A percentile compares a stretch with the other conserved stretches of the same genome.
Conservation (phyloP, 345 rosid genomes). For the Boechera divaricarpa region DNA sequence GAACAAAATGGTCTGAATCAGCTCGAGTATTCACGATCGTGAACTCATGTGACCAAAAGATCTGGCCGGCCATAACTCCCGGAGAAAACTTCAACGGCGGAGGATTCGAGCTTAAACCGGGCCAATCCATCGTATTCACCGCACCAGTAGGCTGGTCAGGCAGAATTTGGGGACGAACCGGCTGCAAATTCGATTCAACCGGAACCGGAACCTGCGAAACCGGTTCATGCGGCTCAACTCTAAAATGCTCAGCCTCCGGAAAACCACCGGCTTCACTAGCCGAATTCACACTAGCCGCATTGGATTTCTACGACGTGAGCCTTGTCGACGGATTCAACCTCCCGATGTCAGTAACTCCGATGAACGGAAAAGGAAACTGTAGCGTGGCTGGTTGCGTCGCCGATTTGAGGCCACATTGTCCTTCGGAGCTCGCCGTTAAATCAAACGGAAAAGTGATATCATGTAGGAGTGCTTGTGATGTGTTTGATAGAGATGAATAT, state of each 20-base stretch:
- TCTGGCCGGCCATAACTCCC: slow-evolving; percentile 82
- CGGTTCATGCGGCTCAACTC: slow-evolving; percentile 68
- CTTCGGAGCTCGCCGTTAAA: slow-evolving; percentile 64
- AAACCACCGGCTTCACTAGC: slow-evolving; percentile 79
- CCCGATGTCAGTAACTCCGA: slow-evolving; percentile 64
- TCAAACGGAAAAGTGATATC: slow-evolving; percentile 61
- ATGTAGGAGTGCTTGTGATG: slow-evolving; percentile 93
- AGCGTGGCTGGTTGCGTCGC: slow-evolving; percentile 64
- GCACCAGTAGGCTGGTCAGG: slow-evolving; percentile 88
- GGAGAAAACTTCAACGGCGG: slow-evolving; percentile 62
- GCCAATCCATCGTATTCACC: slow-evolving; percentile 57
- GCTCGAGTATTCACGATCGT: slow-evolving; percentile 72
- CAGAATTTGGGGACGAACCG: slow-evolving; percentile 86
- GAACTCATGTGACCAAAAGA: slow-evolving; percentile 64
- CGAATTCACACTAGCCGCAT: slow-evolving; percentile 65
- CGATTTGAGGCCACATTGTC: slow-evolving; percentile 64
- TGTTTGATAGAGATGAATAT: slow-evolving; percentile 82
- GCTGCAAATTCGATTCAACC: slow-evolving; percentile 64
- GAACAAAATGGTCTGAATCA: slow-evolving; percentile 46
- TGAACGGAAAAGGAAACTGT: slow-evolving; percentile 77
- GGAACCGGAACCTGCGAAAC: slow-evolving; percentile 78
- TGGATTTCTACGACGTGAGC: slow-evolving; percentile 86
- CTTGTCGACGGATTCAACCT: slow-evolving; percentile 90
- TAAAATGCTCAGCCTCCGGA: slow-evolving; percentile 68
- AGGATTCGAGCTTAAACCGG: slow-evolving; percentile 64